Base-by-base conservation (phyloP, 371 early-diverging fungal species). In the Rhizopus arrhizus region DNA sequence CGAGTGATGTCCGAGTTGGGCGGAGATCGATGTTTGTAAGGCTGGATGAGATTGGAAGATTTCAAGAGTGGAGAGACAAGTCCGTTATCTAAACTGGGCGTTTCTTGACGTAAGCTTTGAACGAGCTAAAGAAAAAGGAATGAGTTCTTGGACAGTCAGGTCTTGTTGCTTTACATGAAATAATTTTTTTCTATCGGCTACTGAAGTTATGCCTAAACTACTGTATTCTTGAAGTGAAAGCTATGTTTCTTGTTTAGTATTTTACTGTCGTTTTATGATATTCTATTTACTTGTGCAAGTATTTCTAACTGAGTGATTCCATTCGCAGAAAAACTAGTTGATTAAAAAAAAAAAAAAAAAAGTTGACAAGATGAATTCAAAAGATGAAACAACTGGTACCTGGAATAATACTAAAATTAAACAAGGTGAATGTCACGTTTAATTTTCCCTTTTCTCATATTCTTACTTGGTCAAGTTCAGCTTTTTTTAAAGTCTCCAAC, bases 161-260 rank as follows among this genome's bases (percentile, higher is more conserved):
- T 43, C 16, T 33, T 12, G n/a, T 31, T n/a, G 4, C 4, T 40
- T 50, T 67, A 59, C 68, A 41, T 69, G 70, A 65, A 89, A 90
- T 53, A 77, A 74, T 66, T 84, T 71, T 57, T 91, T 89, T 50
- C 92, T 70, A 66, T 91, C 92, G 42, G 89, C 86, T 81, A 87
- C 86, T 36, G 83, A 76, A 45, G 82, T 83, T 12, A 91, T 87
- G 13, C 92, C 92, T 46, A 90, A 70, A 13, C 82, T 69, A 54
- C 74, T 80, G 61, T 90, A 91, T 73, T 90, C 91, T 66, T 87
- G 87, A 88, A 91, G 88, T 38, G 87, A 87, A 56, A 91, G 73
- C 81, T 85, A 41, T 45, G 1, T 13, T 3, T n/a, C 7, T 38
- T 40, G 5, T 46, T 29, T 33, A 43, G 38, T 32, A 13, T n/a